These are phyloP conservation scores for Aspergillus bridgeri DNA, from an alignment of 495 filamentous ascomycete species.

Conservation along the genomic window DNA sequence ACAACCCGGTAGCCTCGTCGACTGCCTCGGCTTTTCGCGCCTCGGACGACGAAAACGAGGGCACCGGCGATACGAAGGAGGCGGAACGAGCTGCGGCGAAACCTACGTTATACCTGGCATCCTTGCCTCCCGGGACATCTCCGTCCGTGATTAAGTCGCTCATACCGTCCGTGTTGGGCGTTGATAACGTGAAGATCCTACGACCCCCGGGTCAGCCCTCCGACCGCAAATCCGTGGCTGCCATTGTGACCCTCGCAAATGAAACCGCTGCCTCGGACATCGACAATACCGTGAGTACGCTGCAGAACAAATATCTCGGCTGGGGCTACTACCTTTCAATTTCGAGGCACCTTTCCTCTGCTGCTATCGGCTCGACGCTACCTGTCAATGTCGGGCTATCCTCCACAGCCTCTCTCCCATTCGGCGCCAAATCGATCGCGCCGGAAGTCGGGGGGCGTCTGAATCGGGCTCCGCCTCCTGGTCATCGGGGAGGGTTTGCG, in stretches of 20 bases:
- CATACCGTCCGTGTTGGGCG: constrained; percentile 61
- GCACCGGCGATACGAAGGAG: constrained; percentile 42
- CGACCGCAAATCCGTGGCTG: constrained; percentile 74
- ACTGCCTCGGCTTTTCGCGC: constrained; percentile 46
- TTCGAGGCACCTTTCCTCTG: constrained; percentile 80
- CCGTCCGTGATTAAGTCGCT: constrained; percentile 70
- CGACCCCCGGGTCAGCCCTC: constrained; percentile 53
- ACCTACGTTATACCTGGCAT: constrained; percentile 77
- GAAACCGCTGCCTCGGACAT: constrained; percentile 86
- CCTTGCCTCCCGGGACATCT: constrained; percentile 62
- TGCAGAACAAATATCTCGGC: constrained; percentile 86
- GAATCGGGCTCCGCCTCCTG: constrained; percentile 56
- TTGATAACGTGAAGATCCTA: constrained; percentile 78
- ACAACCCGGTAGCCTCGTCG: constrained; percentile 42
- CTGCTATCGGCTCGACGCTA: constrained; percentile 58
- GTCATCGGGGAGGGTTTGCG: constrained; percentile 71
- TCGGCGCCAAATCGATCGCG: constrained; percentile 75
- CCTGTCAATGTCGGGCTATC: constrained; percentile 50
- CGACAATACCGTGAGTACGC: constrained; percentile 68
- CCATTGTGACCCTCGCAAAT: constrained; percentile 79
- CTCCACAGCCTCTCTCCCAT: constrained; percentile 61
- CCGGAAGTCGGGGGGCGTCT: constrained; percentile 36
- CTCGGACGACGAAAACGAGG: constrained; percentile 52
- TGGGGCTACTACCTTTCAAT: constrained; percentile 80
- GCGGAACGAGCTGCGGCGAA: constrained; percentile 75